These are phyloP conservation scores for Auxenochlorella pyrenoidosa DNA, from an alignment of 139 green algal species.

Conservation along the genomic window DNA sequence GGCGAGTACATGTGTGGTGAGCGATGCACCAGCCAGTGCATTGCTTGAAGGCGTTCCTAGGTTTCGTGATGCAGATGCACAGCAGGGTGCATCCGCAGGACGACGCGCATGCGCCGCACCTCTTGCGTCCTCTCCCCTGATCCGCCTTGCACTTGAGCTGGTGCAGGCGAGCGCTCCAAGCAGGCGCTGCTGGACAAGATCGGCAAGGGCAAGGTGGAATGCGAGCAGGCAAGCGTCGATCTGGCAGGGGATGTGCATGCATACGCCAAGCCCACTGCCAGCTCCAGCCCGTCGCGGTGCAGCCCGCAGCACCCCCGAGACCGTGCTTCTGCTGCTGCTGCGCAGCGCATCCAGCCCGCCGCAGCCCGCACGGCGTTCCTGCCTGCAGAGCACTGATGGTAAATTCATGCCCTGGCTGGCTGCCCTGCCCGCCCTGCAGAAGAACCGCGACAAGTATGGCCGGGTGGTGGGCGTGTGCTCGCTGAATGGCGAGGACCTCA, in stretches of 20 bases:
- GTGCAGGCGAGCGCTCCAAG: slow-evolving; percentile 35
- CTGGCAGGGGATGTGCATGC: background rate
- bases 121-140: background rate
- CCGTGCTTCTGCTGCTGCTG: too few species aligned
- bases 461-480: slow-evolving; percentile 72
- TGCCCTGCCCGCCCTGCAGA: slow-evolving; percentile 16
- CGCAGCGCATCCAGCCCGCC: background rate
- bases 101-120: too few species aligned
- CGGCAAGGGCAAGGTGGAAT: slow-evolving; percentile 55
- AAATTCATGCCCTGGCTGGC: background rate
- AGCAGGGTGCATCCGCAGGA: too few species aligned
- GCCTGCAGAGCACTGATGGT: background rate
- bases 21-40: too few species aligned
- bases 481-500: slow-evolving; percentile 58
- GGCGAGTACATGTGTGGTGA: slow-evolving; percentile 55
- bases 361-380: background rate
- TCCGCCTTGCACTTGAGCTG: background rate
- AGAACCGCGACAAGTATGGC: slow-evolving; percentile 77
- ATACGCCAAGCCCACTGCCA: too few species aligned
- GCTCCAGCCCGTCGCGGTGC: too few species aligned
- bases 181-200: slow-evolving; percentile 63
- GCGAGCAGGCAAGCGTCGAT: slow-evolving; percentile 32
- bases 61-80: too few species aligned
- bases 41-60: too few species aligned
- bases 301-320: too few species aligned